Evolutionary conservation across 1,139 yeast species (phyloP), one percentile per base, ranked within the genome.

Genomic region (Yamadazyma dendronema): DNA sequence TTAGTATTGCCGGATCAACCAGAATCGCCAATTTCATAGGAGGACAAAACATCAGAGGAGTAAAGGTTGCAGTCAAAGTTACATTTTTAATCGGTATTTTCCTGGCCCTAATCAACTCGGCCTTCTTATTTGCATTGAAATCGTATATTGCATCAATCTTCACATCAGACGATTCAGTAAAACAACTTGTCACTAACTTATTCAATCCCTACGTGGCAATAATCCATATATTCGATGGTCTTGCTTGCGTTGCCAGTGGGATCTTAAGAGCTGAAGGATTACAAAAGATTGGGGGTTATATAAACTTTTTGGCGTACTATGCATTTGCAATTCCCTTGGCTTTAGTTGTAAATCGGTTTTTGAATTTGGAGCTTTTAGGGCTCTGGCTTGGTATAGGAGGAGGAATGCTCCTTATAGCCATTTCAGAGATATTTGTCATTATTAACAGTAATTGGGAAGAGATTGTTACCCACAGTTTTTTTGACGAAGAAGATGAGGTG

Each of bases 1-100:
- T 87, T 4, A 83, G 95, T 29, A 88, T 88, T 34, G 95, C 95
- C 0, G 73, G 90, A 0, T 82, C 95, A 0, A 88, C 96, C 0
- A 72, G 97, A 60, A 82, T 88, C 34, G 96, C 96, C 30, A 87
- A 84, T 56, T 87, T 84, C 50, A 77, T 89, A 39, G 97, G 97
- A 4, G 94, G 92, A 0, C 80, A 75, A 35, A 80, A 86, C 49
- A 62, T 79, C 3, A 65, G 63, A 19, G 61, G 64, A 0, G 96
- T 96, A 2, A 72, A 77, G 41, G 63, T 74, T 3, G 81, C 96
- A 2, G 75, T 89, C 1, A 61, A 68, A 40, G 74, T 84, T 4
- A 90, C 90, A 0, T 62, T 87, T 19, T 44, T 62, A 2, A 67
- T 77, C n/a, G 83, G 90, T 0, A 48, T 82, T 3, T 40, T 72